A percentile compares a stretch with the other conserved stretches of the same genome.
Conservation (phyloP, 1,139 yeast species). For the Spencermartinsiella ligniputridi region DNA sequence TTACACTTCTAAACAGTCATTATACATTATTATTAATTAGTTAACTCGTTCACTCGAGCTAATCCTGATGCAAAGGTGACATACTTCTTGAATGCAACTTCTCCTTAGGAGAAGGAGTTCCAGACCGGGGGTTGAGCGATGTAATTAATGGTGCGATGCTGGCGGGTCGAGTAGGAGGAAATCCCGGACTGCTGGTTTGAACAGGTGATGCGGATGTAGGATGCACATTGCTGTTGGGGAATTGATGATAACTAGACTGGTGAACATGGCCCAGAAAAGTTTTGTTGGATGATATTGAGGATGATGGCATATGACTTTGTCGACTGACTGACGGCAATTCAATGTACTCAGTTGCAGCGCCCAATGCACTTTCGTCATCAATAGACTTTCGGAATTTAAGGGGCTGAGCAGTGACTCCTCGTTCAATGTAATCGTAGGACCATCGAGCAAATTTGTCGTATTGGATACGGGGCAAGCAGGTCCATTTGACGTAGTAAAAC, state of each 20-base stretch:
- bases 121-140: slow-evolving; percentile 6
- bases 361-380: slow-evolving; percentile 23
- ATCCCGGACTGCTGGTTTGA: slow-evolving; percentile 1
- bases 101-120: slow-evolving; percentile 16
- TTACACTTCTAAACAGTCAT: no score
- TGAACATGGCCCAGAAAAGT: slow-evolving; percentile 7
- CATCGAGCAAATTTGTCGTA: slow-evolving; percentile 71
- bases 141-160: not conserved
- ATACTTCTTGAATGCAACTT: slow-evolving; percentile 11
- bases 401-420: slow-evolving; percentile 29
- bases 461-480: slow-evolving; percentile 67
- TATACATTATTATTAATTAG: no score
- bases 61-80: slow-evolving; percentile 15
- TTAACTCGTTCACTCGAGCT: no score
- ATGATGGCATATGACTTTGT: slow-evolving; percentile 1
- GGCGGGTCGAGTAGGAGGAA: slow-evolving; percentile 8
- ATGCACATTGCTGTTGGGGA: slow-evolving; percentile 20
- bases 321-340: slow-evolving; percentile 23
- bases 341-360: slow-evolving; percentile 15
- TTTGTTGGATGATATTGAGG: not conserved
- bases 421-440: slow-evolving; percentile 56
- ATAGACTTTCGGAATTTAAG: slow-evolving; percentile 31
- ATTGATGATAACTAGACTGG: slow-evolving; percentile 13
- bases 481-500: slow-evolving; percentile 68
- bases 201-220: slow-evolving; percentile 24